Percentiles rank a stretch among this genome's conserved stretches.
Evolutionary conservation across 1,139 yeast genomes (phyloP).

Genomic region (Nakaseomyces bracarensis): DNA sequence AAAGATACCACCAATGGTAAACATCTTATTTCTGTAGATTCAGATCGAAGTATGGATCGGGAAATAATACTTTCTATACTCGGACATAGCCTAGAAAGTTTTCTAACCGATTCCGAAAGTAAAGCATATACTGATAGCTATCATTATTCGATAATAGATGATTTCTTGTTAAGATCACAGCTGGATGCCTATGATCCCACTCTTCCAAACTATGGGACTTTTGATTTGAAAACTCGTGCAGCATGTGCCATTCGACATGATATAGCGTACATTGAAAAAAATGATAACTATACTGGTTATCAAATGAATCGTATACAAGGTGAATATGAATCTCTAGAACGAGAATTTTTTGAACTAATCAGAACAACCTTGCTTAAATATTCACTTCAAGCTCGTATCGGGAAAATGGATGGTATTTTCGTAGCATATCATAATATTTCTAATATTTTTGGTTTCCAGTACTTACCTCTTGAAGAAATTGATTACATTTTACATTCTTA

Average conservation of each 20-base stretch:
- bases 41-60: slow-evolving; percentile 60
- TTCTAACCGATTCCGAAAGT: slow-evolving; percentile 44
- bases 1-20: slow-evolving; percentile 17
- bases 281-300: slow-evolving; percentile 51
- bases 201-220: slow-evolving; percentile 84
- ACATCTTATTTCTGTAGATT: slow-evolving; percentile 54
- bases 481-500: slow-evolving; percentile 51
- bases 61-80: slow-evolving; percentile 67
- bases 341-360: slow-evolving; percentile 70
- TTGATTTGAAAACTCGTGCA: slow-evolving; percentile 89
- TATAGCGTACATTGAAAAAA: slow-evolving; percentile 49
- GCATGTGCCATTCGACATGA: slow-evolving; percentile 81
- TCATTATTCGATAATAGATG: slow-evolving; percentile 63
- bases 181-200: slow-evolving; percentile 72
- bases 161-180: slow-evolving; percentile 80
- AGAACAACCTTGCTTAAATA: slow-evolving; percentile 75
- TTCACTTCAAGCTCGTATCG: slow-evolving; percentile 84
- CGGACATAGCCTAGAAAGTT: slow-evolving; percentile 71
- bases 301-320: slow-evolving; percentile 58
- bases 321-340: slow-evolving; percentile 63
- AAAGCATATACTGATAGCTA: slow-evolving; percentile 35
- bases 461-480: slow-evolving; percentile 64
- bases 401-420: slow-evolving; percentile 94
- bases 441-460: slow-evolving; percentile 82
- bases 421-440: slow-evolving; percentile 83